These are phyloP conservation scores for Coemansia sp. DNA, from an alignment of 192 early-diverging fungal species.

Conservation along the genomic window DNA sequence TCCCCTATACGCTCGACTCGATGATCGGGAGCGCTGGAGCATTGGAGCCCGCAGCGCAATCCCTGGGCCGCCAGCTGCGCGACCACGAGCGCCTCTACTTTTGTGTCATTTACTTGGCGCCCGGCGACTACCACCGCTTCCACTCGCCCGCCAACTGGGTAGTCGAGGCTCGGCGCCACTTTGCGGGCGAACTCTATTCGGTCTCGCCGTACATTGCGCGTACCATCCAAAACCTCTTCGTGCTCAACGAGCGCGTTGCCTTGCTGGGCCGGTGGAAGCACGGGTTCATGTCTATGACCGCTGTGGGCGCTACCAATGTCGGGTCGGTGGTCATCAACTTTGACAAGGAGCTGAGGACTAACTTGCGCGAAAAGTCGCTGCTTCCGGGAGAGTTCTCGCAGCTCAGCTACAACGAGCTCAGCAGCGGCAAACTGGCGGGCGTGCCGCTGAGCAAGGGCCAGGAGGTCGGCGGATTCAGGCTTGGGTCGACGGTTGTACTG, in stretches of 20 bases:
- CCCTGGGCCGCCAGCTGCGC: constrained; percentile 52
- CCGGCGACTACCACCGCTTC: constrained; percentile 99
- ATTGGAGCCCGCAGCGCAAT: constrained; percentile 31
- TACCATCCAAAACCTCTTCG: constrained; percentile 87
- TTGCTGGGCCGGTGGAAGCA: constrained; percentile 90
- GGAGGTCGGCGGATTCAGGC: constrained; percentile 93
- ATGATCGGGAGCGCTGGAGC: constrained; percentile 64
- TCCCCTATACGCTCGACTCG: constrained; percentile 78
- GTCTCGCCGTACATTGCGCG: constrained; percentile 93
- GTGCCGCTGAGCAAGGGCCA: constrained; percentile 76
- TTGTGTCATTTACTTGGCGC: constrained; percentile 94
- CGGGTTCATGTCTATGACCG: constrained; percentile 96
- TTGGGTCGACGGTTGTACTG: constrained; percentile 95
- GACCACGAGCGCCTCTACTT: constrained; percentile 83
- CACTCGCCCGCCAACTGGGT: constrained; percentile 97
- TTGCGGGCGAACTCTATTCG: constrained; percentile 93
- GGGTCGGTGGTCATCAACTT: constrained; percentile 95
- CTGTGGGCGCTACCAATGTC: constrained; percentile 98
- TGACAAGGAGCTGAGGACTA: constrained; percentile 81
- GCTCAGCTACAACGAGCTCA: constrained; percentile 66
- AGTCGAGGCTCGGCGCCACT: constrained; percentile 86
- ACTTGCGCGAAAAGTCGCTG: constrained; percentile 59
- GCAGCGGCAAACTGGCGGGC: constrained; percentile 59
- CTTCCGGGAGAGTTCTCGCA: constrained; percentile 79
- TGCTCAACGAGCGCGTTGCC: constrained; percentile 95